Evolutionary conservation across 1,284 basidiomycete genomes (phyloP), one percentile per base, ranked within the genome.

Genomic region (Irpex sp.): DNA sequence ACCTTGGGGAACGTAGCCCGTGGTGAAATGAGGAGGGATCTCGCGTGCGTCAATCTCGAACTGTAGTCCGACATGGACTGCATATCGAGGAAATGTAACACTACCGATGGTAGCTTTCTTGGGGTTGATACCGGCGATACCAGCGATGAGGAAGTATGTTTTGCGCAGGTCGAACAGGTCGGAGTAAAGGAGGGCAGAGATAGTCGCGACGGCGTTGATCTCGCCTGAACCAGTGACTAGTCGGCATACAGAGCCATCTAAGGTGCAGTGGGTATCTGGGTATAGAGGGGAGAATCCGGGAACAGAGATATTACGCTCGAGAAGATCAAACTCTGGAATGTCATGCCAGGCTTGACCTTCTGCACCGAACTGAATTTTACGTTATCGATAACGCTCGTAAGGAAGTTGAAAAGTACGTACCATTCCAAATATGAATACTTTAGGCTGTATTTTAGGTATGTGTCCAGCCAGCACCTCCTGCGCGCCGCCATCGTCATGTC

Each of bases 91-190:
- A 65, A 82, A 79, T 0, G 78, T 76, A 36, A 80, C 82, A 11
- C 74, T 68, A 6, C 79, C 81, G 36, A 80, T 71, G 0, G 82
- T 82, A 2, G 74, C 79, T 7, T 69, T 40, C 56, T 76, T 73
- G 1, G 81, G 81, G 69, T 75, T 81, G 56, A 81, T 72, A 1
- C 82, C 82, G 0, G 77, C 81, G 55, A 82, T 79, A 15, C 82
- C 82, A 5, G 77, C 79, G 59, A 83, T 71, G 60, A 82, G 70
- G 69, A 81, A 82, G 70, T 83, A 84, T 0, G 81, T 81, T 57
- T 70, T 61, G 1, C 68, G 75, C n/a, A 83, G 73, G 71, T 83
- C 72, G 69, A 84, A 82, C 26, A 70, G 57, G 4, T 73, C 62
- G 1, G 75, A 74, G 40, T 75, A 68, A 4, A 78, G 66, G 48